phyloP scores from a whole-genome alignment of 2,329 filamentous ascomycete species.

The Neurospora sp. region DNA sequence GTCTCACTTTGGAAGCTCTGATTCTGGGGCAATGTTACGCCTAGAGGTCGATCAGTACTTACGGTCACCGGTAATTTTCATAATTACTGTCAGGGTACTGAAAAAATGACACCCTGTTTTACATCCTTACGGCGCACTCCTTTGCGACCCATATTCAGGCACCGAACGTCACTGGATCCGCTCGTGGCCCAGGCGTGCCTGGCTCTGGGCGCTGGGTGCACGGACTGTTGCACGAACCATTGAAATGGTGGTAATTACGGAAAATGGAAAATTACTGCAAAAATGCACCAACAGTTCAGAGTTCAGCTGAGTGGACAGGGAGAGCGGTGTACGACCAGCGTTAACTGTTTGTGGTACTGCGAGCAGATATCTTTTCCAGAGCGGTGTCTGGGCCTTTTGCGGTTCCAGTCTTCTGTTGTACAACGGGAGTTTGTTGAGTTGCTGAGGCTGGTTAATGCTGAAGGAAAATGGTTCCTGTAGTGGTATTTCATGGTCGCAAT shows the following conservation, averaged over 20 bases:
- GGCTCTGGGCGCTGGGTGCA: too few relatives aligned
- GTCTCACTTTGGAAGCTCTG: not conserved
- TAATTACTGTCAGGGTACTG: too few relatives aligned
- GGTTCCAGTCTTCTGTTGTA: not conserved
- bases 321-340: not conserved
- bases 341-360: not conserved
- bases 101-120: too few relatives aligned
- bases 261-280: too few relatives aligned
- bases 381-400: not conserved
- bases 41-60: too few relatives aligned
- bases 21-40: not conserved
- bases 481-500: not conserved
- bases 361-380: not conserved
- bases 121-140: too few relatives aligned
- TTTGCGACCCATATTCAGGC: too few relatives aligned
- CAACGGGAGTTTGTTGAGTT: not conserved
- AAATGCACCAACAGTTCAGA: not conserved
- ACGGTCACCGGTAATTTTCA: too few relatives aligned
- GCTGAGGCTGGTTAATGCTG: not conserved
- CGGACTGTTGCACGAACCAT: too few relatives aligned
- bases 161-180: too few relatives aligned
- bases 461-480: not conserved
- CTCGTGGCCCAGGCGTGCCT: too few relatives aligned
- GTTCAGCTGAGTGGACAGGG: not conserved
- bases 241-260: too few relatives aligned